These are phyloP conservation scores for Myxozyma monticola DNA, from an alignment of 805 yeast genomes.

Conservation along the genomic window DNA sequence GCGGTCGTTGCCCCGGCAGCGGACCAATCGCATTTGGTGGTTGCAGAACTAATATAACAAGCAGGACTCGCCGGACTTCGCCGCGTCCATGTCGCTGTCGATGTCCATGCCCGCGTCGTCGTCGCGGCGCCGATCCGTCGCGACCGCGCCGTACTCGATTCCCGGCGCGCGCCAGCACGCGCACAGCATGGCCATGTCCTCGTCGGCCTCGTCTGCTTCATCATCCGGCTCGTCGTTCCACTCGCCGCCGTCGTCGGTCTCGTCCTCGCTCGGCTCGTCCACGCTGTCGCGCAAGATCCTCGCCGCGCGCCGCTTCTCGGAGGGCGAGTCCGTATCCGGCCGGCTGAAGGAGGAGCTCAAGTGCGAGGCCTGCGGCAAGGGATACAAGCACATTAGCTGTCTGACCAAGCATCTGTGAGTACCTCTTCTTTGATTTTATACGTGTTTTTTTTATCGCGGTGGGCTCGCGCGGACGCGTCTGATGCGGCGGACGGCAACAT, in stretches of 20 bases:
- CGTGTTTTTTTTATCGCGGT: no score
- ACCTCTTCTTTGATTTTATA: not conserved
- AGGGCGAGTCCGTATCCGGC: slow-evolving; percentile 71
- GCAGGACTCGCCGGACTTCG: no score
- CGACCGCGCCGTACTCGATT: slow-evolving; percentile 29
- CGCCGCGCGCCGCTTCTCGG: slow-evolving; percentile 79
- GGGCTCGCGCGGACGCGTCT: no score
- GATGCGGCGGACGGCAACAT: no score
- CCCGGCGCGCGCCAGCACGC: slow-evolving; percentile 25
- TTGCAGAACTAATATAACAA: no score
- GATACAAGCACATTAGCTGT: slow-evolving; percentile 69
- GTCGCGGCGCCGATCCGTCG: slow-evolving; percentile 27
- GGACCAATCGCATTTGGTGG: not conserved
- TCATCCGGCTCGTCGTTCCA: slow-evolving; percentile 13
- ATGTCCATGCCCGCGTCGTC: slow-evolving; percentile 12
- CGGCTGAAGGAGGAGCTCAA: slow-evolving; percentile 78
- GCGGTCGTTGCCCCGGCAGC: not conserved
- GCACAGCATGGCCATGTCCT: slow-evolving; percentile 16
- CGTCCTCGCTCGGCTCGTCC: slow-evolving; percentile 20
- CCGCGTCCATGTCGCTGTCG: slow-evolving; percentile 1
- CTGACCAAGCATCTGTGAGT: slow-evolving; percentile 31
- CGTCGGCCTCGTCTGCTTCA: slow-evolving; percentile 23
- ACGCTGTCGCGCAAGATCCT: slow-evolving; percentile 40
- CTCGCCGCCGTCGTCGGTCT: slow-evolving; percentile 19
- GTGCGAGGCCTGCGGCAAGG: slow-evolving; percentile 91